Percentiles rank a stretch among this genome's conserved stretches.
Conservation (phyloP, 306 rosid genomes). For the Malus orientalis region DNA sequence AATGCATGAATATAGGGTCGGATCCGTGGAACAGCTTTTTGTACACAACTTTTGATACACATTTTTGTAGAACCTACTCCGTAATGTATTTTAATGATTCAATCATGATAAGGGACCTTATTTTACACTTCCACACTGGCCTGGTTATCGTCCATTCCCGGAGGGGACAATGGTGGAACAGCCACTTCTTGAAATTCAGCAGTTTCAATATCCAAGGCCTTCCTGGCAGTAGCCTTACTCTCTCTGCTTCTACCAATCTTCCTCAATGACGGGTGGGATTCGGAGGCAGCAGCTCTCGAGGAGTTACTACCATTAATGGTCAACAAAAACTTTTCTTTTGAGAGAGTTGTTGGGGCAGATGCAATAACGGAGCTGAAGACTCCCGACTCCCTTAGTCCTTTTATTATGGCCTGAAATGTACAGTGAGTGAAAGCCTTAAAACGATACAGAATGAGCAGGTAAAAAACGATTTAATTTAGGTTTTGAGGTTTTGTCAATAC, state of each 20-base stretch:
- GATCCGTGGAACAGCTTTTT: too few relatives aligned
- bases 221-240: constrained; percentile 52
- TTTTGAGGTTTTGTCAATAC: not conserved
- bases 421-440: not conserved
- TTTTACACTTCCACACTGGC: constrained; percentile 18
- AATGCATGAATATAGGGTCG: too few relatives aligned
- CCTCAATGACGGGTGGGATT: constrained; percentile 67
- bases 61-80: too few relatives aligned
- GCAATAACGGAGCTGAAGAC: constrained; percentile 81
- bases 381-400: constrained; percentile 83
- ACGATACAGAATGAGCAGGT: too few relatives aligned
- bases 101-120: not conserved
- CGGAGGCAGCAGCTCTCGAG: constrained; percentile 52
- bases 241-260: constrained; percentile 34
- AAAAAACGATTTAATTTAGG: not conserved
- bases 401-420: constrained; percentile 56
- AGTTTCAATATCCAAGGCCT: constrained; percentile 41
- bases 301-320: constrained; percentile 72
- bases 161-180: constrained; percentile 80
- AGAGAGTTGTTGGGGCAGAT: constrained; percentile 56
- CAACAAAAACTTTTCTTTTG: constrained; percentile 66
- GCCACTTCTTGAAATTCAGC: constrained; percentile 46
- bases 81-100: too few relatives aligned
- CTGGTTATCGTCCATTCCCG: constrained; percentile 34
- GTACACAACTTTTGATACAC: too few relatives aligned